Percentiles rank a stretch among this genome's conserved stretches.
These are phyloP conservation scores for Filosporella fistucella DNA, from an alignment of 495 filamentous ascomycete species.

Conservation along the genomic window DNA sequence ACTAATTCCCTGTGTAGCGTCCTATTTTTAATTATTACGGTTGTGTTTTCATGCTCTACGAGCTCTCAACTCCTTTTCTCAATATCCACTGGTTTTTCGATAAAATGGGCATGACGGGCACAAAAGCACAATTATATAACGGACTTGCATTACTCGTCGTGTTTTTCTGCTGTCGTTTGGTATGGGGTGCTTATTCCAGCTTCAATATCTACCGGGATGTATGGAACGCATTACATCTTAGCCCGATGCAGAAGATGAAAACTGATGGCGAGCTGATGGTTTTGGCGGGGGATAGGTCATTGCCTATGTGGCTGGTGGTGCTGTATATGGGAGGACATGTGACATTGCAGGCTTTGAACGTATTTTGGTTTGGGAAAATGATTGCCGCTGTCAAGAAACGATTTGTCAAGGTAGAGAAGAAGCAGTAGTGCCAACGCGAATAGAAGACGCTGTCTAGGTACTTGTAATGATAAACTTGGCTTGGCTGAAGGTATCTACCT, in stretches of 20 bases:
- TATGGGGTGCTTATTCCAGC: slow-evolving; percentile 90
- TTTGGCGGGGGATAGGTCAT: slow-evolving; percentile 35
- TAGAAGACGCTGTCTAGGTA: too few species aligned
- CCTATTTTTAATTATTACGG: slow-evolving; percentile 94
- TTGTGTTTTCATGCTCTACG: slow-evolving; percentile 88
- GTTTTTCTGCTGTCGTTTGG: slow-evolving; percentile 83
- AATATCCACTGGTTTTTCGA: slow-evolving; percentile 99
- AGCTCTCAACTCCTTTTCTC: slow-evolving; percentile 88
- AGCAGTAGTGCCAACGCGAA: slow-evolving; percentile 1
- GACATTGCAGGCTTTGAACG: slow-evolving; percentile 79
- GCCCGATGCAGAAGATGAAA: slow-evolving; percentile 24
- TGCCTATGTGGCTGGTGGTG: slow-evolving; percentile 75
- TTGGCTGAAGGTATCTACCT: too few species aligned
- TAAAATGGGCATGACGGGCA: slow-evolving; percentile 90
- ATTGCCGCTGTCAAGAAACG: slow-evolving; percentile 84
- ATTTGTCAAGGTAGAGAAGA: slow-evolving; percentile 41
- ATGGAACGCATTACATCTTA: slow-evolving; percentile 51
- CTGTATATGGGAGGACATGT: slow-evolving; percentile 75
- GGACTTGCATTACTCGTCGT: slow-evolving; percentile 65
- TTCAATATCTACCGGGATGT: slow-evolving; percentile 73
- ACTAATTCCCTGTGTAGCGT: slow-evolving; percentile 45
- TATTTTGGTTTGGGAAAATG: slow-evolving; percentile 97
- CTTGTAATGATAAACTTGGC: too few species aligned
- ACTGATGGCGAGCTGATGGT: slow-evolving; percentile 32
- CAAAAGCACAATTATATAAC: slow-evolving; percentile 74